These are phyloP conservation scores for Zoysia matrella DNA, from an alignment of 202 grass and related monocot species.

Conservation along the genomic window DNA sequence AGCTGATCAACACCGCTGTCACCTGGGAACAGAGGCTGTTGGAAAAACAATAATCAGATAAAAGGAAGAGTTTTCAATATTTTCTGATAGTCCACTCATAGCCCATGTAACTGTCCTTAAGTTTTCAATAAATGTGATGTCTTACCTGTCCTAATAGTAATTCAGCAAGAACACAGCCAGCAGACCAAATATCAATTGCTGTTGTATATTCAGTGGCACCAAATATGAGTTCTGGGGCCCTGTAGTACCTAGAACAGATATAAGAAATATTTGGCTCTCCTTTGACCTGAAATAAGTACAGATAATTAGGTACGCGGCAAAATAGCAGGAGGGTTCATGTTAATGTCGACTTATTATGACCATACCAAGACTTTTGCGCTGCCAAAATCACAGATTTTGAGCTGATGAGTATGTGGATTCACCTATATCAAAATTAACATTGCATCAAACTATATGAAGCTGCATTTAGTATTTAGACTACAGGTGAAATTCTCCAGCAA, in stretches of 20 bases:
- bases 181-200: too few species aligned
- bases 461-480: conserved; percentile 21
- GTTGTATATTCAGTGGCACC: too few species aligned
- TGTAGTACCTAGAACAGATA: too few species aligned
- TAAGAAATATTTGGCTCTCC: too few species aligned
- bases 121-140: too few species aligned
- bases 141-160: too few species aligned
- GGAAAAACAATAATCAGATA: not conserved
- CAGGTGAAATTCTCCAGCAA: conserved; percentile 29
- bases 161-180: too few species aligned
- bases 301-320: conserved; percentile 3
- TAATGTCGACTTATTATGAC: conserved; percentile 25
- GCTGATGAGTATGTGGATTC: conserved; percentile 53
- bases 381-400: conserved; percentile 72
- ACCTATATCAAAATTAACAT: conserved; percentile 56
- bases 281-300: not conserved
- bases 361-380: conserved; percentile 89
- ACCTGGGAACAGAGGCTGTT: conserved; percentile 88
- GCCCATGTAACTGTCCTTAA: conserved; percentile 16
- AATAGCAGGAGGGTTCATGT: not conserved
- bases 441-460: conserved; percentile 25
- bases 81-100: conserved; percentile 16
- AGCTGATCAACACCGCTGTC: conserved; percentile 92
- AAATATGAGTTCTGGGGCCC: too few species aligned
- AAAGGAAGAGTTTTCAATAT: conserved; percentile 15